Percentiles rank a stretch among this genome's conserved stretches.
Conservation (phyloP, 371 early-diverging fungal species). For the Mucor piriformis region DNA sequence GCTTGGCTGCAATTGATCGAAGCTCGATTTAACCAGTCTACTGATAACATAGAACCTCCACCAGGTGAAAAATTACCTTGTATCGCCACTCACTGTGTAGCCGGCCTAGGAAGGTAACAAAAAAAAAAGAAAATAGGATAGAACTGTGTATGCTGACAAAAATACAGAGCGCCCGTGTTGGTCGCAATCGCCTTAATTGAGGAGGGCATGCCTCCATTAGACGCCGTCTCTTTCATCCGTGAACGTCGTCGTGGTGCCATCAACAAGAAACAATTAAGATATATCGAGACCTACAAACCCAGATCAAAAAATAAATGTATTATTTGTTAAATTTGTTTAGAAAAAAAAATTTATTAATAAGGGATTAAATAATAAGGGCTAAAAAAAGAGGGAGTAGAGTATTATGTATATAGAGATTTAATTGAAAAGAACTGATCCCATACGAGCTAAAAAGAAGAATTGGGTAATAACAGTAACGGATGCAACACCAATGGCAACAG, state of each 20-base stretch:
- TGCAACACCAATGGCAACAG: slow-evolving; percentile 15
- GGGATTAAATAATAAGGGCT: background rate
- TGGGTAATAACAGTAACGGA: slow-evolving; percentile 11
- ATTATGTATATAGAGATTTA: background rate
- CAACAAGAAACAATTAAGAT: slow-evolving; percentile 82
- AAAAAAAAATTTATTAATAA: background rate
- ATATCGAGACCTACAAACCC: slow-evolving; percentile 75
- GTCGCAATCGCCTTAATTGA: slow-evolving; percentile 88
- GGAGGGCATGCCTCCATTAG: slow-evolving; percentile 80
- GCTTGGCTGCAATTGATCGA: slow-evolving; percentile 80
- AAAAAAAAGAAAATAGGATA: background rate
- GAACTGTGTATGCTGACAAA: background rate
- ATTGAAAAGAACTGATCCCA: slow-evolving; percentile 1
- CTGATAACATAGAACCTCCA: too few relatives aligned
- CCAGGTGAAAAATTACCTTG: slow-evolving; percentile 32
- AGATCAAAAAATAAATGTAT: slow-evolving; percentile 51
- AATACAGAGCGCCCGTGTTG: slow-evolving; percentile 69
- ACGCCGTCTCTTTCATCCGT: slow-evolving; percentile 82
- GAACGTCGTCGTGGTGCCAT: slow-evolving; percentile 86
- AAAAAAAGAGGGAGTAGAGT: background rate
- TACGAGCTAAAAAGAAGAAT: slow-evolving; percentile 13
- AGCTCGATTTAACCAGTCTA: slow-evolving; percentile 40
- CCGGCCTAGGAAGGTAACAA: slow-evolving; percentile 78
- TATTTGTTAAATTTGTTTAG: slow-evolving; percentile 24
- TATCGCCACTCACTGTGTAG: slow-evolving; percentile 88